These are phyloP conservation scores for Novymonas esmeraldas DNA, from an alignment of 208 protist genomes.

Conservation along the genomic window DNA sequence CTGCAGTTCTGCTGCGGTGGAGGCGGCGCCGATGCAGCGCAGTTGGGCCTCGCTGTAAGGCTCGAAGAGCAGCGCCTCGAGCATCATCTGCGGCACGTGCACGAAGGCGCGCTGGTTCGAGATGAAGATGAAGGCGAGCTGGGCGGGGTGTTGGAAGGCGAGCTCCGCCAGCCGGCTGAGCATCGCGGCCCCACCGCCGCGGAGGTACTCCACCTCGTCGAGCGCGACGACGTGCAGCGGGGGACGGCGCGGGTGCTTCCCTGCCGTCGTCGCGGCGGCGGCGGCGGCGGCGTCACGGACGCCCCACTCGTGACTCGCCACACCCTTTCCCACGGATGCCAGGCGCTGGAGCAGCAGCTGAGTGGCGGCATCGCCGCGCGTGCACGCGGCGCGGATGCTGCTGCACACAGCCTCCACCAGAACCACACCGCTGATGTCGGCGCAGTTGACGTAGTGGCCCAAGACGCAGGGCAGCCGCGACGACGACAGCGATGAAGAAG, in stretches of 20 bases:
- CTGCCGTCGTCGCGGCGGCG: background rate
- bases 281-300: background rate
- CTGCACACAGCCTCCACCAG: conserved; percentile 47
- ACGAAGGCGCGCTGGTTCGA: conserved; percentile 80
- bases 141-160: conserved; percentile 41
- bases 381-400: conserved; percentile 43
- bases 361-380: conserved; percentile 39
- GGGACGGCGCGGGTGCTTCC: background rate
- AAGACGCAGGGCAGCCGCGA: too few relatives aligned
- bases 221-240: conserved; percentile 72
- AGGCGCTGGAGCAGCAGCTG: conserved; percentile 36
- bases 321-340: conserved; percentile 14
- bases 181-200: conserved; percentile 32
- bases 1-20: conserved; percentile 35
- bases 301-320: background rate
- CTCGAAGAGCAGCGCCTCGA: conserved; percentile 70
- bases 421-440: conserved; percentile 52
- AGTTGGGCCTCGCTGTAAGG: conserved; percentile 61
- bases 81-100: conserved; percentile 65
- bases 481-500: too few relatives aligned
- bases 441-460: conserved; percentile 86
- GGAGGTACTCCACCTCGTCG: conserved; percentile 84
- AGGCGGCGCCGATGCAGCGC: conserved; percentile 40
- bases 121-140: conserved; percentile 79
- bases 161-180: conserved; percentile 56